A percentile compares a stretch with the other conserved stretches of the same genome.
Conservation (phyloP, 176 grass and related monocot genomes). For the Ampelocalamus luodianensis region DNA sequence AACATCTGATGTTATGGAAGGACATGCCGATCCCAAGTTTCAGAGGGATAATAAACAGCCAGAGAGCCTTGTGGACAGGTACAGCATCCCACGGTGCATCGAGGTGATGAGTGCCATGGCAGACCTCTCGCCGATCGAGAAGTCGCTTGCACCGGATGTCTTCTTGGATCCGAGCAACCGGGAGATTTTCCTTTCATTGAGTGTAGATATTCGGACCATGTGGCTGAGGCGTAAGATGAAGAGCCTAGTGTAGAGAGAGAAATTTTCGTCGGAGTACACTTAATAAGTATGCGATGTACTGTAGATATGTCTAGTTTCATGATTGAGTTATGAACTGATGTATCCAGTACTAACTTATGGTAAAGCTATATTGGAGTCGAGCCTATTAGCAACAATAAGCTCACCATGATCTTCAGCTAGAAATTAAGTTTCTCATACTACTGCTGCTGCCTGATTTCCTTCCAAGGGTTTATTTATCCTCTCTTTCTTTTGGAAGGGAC, state of each 20-base stretch:
- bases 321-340: constrained; percentile 45
- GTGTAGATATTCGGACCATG: constrained; percentile 62
- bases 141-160: constrained; percentile 59
- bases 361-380: constrained; percentile 30
- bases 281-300: constrained; percentile 43
- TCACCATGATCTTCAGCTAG: not conserved
- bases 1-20: constrained; percentile 47
- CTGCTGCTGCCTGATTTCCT: not conserved
- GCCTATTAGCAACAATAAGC: constrained; percentile 7
- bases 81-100: constrained; percentile 57
- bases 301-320: constrained; percentile 52
- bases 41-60: constrained; percentile 41
- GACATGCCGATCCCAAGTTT: constrained; percentile 25
- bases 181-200: constrained; percentile 66
- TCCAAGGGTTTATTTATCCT: not conserved
- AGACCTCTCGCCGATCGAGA: constrained; percentile 57
- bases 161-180: constrained; percentile 62
- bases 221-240: constrained; percentile 74
- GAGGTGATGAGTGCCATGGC: constrained; percentile 64
- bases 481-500: not conserved
- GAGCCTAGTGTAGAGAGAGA: constrained; percentile 52
- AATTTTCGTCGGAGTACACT: constrained; percentile 29
- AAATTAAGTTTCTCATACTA: not conserved
- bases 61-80: constrained; percentile 36
- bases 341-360: constrained; percentile 45